A percentile compares a stretch with the other conserved stretches of the same genome.
phyloP scores from a whole-genome alignment of 495 filamentous ascomycete species.

The Lepraria neglecta region DNA sequence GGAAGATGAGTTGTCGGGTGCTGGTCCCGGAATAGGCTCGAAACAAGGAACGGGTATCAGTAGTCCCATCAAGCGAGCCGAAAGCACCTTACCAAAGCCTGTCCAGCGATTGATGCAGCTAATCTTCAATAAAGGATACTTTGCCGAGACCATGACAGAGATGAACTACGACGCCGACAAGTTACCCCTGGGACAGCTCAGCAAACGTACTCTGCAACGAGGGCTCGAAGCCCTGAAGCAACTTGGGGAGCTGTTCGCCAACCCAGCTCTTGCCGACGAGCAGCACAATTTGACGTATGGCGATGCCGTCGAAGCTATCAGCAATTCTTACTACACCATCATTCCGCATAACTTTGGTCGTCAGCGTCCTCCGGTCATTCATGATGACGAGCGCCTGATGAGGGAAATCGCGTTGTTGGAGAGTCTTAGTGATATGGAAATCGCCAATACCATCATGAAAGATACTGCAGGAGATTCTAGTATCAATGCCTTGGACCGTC shows the following conservation, averaged over 20 bases:
- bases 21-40: not conserved
- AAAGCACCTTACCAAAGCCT: constrained; percentile 41
- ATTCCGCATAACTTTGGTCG: constrained; percentile 77
- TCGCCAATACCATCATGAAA: constrained; percentile 65
- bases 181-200: constrained; percentile 71
- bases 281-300: constrained; percentile 37
- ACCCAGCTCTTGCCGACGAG: constrained; percentile 38
- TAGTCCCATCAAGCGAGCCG: constrained; percentile 3
- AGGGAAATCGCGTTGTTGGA: constrained; percentile 61
- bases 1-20: constrained; percentile 36
- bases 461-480: constrained; percentile 36
- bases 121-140: constrained; percentile 69
- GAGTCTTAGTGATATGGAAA: constrained; percentile 65
- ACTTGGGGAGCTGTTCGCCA: constrained; percentile 54
- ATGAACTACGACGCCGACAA: constrained; percentile 73
- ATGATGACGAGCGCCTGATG: constrained; percentile 48
- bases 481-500: constrained; percentile 55
- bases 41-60: not conserved
- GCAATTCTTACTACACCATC: constrained; percentile 66
- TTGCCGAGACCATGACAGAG: constrained; percentile 53
- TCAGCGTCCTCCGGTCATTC: constrained; percentile 59
- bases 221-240: constrained; percentile 68
- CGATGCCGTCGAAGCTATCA: constrained; percentile 48
- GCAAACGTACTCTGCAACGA: constrained; percentile 59
- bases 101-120: constrained; percentile 63